Conservation (phyloP, 2,329 filamentous ascomycete genomes). For the Pseudogymnoascus sp. region DNA sequence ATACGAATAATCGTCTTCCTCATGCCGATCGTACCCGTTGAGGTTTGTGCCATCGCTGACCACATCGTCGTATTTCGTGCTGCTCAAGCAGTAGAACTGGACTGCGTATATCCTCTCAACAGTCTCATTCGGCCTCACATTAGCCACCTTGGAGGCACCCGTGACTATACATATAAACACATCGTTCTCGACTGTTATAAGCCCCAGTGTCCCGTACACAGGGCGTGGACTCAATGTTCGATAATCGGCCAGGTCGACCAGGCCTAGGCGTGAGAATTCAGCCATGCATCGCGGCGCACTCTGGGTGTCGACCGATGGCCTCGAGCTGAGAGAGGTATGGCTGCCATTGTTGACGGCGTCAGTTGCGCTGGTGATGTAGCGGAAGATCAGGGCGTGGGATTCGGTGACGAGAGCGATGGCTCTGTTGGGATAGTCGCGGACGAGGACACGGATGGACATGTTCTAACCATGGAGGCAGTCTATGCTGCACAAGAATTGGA, state of each 20-base stretch:
- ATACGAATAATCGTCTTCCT: constrained; percentile 28
- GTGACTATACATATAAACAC: constrained; percentile 89
- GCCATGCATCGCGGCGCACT: constrained; percentile 58
- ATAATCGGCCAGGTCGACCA: constrained; percentile 65
- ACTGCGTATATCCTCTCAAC: constrained; percentile 80
- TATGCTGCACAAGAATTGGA: neutral
- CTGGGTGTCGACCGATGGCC: constrained; percentile 31
- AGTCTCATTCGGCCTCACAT: constrained; percentile 76
- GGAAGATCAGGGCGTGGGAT: constrained; percentile 74
- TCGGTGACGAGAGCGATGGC: constrained; percentile 78
- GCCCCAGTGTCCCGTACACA: constrained; percentile 76
- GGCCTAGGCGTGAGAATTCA: constrained; percentile 62
- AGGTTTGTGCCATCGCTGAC: constrained; percentile 37
- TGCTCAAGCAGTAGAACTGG: constrained; percentile 89
- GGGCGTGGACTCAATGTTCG: constrained; percentile 63
- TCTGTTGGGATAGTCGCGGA: constrained; percentile 79
- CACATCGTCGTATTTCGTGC: constrained; percentile 75
- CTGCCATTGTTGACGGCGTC: constrained; percentile 52
- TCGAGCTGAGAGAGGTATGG: constrained; percentile 42
- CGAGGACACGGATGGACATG: constrained; percentile 29
- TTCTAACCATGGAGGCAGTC: neutral
- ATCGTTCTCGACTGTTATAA: constrained; percentile 76
- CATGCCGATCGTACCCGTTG: constrained; percentile 21
- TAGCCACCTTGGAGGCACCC: constrained; percentile 67
- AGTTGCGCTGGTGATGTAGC: constrained; percentile 51